Conservation (phyloP, 768 basidiomycete species). For the Tylopilus rubrobrunneus region DNA sequence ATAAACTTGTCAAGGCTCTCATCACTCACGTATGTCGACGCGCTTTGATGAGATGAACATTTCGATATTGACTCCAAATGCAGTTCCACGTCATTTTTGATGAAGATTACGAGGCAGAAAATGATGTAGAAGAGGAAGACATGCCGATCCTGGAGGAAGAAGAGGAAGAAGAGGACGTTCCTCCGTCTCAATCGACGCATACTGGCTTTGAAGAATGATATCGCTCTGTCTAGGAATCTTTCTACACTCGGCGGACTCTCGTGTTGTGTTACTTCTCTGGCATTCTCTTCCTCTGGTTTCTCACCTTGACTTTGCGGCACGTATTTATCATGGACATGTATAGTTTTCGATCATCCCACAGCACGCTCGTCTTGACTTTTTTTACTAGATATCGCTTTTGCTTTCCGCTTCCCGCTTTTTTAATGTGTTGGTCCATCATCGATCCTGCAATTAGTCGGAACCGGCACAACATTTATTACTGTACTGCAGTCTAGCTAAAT, state of each 20-base stretch:
- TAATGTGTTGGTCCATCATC: constrained; percentile 14
- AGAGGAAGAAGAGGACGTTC: constrained; percentile 42
- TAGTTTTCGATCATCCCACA: constrained; percentile 12
- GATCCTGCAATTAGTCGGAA: constrained; percentile 11
- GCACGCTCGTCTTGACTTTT: constrained; percentile 7
- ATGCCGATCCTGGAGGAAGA: constrained; percentile 64
- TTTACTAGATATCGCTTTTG: not conserved
- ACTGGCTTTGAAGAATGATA: constrained; percentile 22
- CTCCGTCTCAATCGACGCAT: constrained; percentile 24
- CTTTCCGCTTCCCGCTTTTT: not conserved
- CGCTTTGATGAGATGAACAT: no score
- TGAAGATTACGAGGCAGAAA: constrained; percentile 53
- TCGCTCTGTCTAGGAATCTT: constrained; percentile 10
- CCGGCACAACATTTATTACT: constrained; percentile 25
- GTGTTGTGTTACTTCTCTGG: constrained; percentile 24
- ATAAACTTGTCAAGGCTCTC: constrained; percentile 70
- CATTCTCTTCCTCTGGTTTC: not conserved
- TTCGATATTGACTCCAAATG: constrained; percentile 2
- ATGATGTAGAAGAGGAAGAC: constrained; percentile 61
- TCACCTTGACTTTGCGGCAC: constrained; percentile 7
- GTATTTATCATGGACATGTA: constrained; percentile 35
- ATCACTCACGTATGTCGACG: constrained; percentile 47
- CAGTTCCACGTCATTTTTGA: constrained; percentile 73
- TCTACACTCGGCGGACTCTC: constrained; percentile 15
- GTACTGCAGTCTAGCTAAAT: constrained; percentile 23